These are phyloP conservation scores for Flaveria sonorensis DNA, from an alignment of 129 eudicot species.

Conservation along the genomic window DNA sequence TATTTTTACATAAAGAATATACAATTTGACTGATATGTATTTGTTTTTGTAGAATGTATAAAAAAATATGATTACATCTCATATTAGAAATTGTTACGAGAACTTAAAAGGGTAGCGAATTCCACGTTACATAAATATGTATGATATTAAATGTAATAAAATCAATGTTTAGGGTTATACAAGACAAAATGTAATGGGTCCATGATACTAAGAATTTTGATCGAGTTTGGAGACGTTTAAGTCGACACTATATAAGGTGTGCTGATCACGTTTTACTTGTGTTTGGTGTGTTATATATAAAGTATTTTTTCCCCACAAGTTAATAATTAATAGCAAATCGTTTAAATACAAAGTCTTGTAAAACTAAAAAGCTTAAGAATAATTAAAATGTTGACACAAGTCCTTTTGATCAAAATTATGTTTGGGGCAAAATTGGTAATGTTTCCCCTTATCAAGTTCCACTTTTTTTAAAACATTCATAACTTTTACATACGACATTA, in stretches of 20 bases:
- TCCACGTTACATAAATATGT: neutral
- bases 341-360: too few species aligned
- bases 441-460: too few species aligned
- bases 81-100: neutral
- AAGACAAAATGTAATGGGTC: neutral
- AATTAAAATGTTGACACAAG: too few species aligned
- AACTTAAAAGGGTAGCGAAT: neutral
- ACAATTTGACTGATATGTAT: neutral
- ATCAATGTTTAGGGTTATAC: neutral
- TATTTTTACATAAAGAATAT: neutral
- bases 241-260: neutral
- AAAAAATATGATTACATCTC: neutral
- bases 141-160: neutral
- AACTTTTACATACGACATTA: too few species aligned
- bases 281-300: neutral
- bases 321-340: too few species aligned
- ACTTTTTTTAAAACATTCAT: too few species aligned
- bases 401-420: too few species aligned
- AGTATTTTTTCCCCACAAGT: neutral
- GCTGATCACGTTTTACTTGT: constrained; percentile 4
- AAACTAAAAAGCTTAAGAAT: too few species aligned
- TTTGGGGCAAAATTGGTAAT: too few species aligned
- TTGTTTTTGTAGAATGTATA: neutral
- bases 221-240: neutral
- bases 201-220: neutral